Evolutionary conservation across 2,329 filamentous ascomycete species (phyloP), one percentile per base, ranked within the genome.

Genomic region (Chaetomiaceae sp.): DNA sequence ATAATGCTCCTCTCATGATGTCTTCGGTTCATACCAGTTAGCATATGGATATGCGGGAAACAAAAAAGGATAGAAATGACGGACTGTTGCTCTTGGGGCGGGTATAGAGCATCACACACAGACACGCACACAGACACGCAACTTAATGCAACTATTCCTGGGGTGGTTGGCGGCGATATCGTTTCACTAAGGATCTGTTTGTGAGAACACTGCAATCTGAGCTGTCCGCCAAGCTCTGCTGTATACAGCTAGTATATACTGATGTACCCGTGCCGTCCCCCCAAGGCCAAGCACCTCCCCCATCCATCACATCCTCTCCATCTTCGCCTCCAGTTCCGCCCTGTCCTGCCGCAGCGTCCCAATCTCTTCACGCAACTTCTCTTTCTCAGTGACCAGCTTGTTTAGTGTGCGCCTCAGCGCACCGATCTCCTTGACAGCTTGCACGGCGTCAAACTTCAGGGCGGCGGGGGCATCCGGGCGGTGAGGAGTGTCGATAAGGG

Each of bases 1-100:
- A 60, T 62, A 62, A 62, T 62, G 60, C 60, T 62, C 60, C 60
- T 57, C 60, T 62, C 60, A 62, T 58, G 59, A 62, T 60, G 52
- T 61, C 27, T 7, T 4, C 45, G 38, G 43, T 57, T 57, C 47
- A 55, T 55, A 58, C 51, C 45, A 50, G 43, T 53, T 38, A 54
- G 56, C 56, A 55, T 53, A 45, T 39, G 46, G 51, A 47, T 31
- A 54, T 47, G 47, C 37, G 46, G 27, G 27, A 42, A 17, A 33
- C 11, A 48, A 51, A 53, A 53, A 36, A 29, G 54, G 47, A 50
- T 53, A 53, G 46, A 53, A 50, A 53, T 23, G 51, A 40, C 19
- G 47, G 51, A 19, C n/a, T n/a, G n/a, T 17, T 43, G 50, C 29
- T 56, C 29, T 53, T n/a, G 38, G 47, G 9, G 22, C 40, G 40